Evolutionary conservation across 23 red algal species (phyloP).

Genomic region (Gracilaria domingensis): DNA sequence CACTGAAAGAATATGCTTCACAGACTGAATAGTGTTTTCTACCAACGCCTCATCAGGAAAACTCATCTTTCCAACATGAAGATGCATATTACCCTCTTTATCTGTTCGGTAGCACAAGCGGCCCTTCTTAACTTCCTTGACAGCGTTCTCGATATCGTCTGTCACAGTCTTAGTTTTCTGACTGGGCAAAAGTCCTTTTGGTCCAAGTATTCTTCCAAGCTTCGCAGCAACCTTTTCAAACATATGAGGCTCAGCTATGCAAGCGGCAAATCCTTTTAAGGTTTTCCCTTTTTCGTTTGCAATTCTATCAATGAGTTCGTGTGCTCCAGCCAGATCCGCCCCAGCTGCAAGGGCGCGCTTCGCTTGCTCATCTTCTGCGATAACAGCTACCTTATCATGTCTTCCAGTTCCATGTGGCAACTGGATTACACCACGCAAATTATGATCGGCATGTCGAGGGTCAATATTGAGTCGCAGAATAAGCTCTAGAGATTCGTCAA

Average conservation of each 20-base stretch:
- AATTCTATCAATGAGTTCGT: slow-evolving; percentile 64
- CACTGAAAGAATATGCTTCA: slow-evolving; percentile 16
- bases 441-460: slow-evolving; percentile 63
- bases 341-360: slow-evolving; percentile 59
- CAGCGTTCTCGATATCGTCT: slow-evolving; percentile 41
- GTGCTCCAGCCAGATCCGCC: slow-evolving; percentile 59
- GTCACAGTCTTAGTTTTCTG: slow-evolving; percentile 66
- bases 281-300: slow-evolving; percentile 24
- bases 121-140: slow-evolving; percentile 50
- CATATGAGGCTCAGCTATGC: slow-evolving; percentile 62
- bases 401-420: slow-evolving; percentile 73
- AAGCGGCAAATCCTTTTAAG: slow-evolving; percentile 47
- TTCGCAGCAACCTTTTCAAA: slow-evolving; percentile 48
- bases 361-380: slow-evolving; percentile 30
- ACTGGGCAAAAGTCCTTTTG: slow-evolving; percentile 73
- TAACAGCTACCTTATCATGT: slow-evolving; percentile 50
- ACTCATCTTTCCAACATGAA: slow-evolving; percentile 66
- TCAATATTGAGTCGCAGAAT: slow-evolving; percentile 75
- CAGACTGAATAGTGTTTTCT: slow-evolving; percentile 48
- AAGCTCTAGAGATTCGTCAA: slow-evolving; percentile 79
- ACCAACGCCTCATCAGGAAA: slow-evolving; percentile 56
- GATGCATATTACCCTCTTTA: slow-evolving; percentile 41
- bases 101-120: slow-evolving; percentile 57
- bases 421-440: slow-evolving; percentile 67
- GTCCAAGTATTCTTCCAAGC: slow-evolving; percentile 64